These are phyloP conservation scores for Penicillium cataractarum DNA, from an alignment of 495 filamentous ascomycete species.

Conservation along the genomic window DNA sequence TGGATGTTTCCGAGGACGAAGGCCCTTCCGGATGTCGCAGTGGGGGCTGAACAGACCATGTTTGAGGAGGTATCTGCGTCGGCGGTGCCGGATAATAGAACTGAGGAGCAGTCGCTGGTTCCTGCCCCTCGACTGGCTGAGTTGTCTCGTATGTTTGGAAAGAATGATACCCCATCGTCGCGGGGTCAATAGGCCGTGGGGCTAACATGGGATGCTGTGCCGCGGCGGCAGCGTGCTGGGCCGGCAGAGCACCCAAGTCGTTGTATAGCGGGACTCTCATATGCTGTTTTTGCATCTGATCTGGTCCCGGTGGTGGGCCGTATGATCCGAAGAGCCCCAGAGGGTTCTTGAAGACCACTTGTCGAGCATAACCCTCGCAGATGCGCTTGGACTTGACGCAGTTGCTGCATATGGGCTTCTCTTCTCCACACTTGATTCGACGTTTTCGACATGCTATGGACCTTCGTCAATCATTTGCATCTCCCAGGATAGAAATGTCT, in stretches of 20 bases:
- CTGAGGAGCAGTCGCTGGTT: slow-evolving; percentile 10
- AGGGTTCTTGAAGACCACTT: slow-evolving; percentile 90
- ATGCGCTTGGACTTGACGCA: slow-evolving; percentile 93
- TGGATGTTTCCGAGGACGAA: slow-evolving; percentile 1
- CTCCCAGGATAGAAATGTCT: neutral
- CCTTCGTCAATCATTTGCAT: slow-evolving; percentile 17
- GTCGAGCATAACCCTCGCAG: slow-evolving; percentile 94
- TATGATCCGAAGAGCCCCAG: slow-evolving; percentile 59
- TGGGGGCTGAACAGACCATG: slow-evolving; percentile 14
- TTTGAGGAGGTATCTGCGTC: slow-evolving; percentile 8
- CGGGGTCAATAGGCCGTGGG: slow-evolving; percentile 30
- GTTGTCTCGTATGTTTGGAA: slow-evolving; percentile 3
- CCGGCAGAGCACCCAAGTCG: slow-evolving; percentile 25
- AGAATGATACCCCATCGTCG: slow-evolving; percentile 18
- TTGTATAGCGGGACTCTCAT: slow-evolving; percentile 25
- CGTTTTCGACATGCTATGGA: slow-evolving; percentile 82
- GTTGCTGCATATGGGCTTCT: slow-evolving; percentile 86
- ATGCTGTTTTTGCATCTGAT: slow-evolving; percentile 28
- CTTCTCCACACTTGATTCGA: slow-evolving; percentile 97
- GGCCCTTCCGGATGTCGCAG: neutral
- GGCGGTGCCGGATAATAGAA: slow-evolving; percentile 29
- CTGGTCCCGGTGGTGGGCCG: slow-evolving; percentile 28
- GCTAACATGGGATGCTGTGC: slow-evolving; percentile 42
- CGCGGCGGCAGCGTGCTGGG: slow-evolving; percentile 36
- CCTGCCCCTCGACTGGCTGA: neutral